Base-by-base conservation (phyloP, 768 basidiomycete species). In the Hydnomerulius pinastri region DNA sequence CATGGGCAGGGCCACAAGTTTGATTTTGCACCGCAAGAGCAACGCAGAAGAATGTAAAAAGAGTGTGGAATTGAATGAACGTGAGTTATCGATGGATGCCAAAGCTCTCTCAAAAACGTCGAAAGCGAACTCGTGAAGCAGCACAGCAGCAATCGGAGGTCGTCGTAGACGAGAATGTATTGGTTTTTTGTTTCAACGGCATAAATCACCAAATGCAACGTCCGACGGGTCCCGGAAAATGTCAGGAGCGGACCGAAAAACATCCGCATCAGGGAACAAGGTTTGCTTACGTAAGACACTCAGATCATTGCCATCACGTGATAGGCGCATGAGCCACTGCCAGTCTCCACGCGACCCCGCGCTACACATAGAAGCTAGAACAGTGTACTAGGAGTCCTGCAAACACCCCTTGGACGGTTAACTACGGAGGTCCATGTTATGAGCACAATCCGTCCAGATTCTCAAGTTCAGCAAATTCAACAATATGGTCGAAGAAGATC, bases 401-500 rank as follows among this genome's bases (percentile, higher is more conserved):
- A 11, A 33, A 33, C 11, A 33, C 32, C 32, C 17, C 4, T 15
- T 12, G 30, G 30, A 10, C 15, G 24, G 13, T 24, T 15, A 18
- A 18, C 39, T 12, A 23, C 13, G 7, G 15, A 4, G 24, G 23
- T 2, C 21, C 15, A 51, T 51, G 56, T 43, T 27, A 87, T 88
- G 87, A 72, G 77, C 32, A 73, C 72, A 8, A 81, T 81, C 28
- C 78, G 86, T 61, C 77, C 82, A 45, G 84, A 85, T 65, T 80
- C 86, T n/a, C 83, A 82, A 57, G 15, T 55, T 24, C 58, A 58
- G 17, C 73, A 77, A 11, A 63, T 76, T 10, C 75, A 58, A 35
- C 68, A 77, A 49, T 79, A 73, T 57, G 73, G 78, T 50, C 79
- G 86, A 35, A 79, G 84, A 54, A 79, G 88, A 40, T 89, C 89